Percentiles rank a stretch among this genome's conserved stretches.
Evolutionary conservation across 2,329 filamentous ascomycete genomes (phyloP).

Genomic region (Colletotrichum truncatum): DNA sequence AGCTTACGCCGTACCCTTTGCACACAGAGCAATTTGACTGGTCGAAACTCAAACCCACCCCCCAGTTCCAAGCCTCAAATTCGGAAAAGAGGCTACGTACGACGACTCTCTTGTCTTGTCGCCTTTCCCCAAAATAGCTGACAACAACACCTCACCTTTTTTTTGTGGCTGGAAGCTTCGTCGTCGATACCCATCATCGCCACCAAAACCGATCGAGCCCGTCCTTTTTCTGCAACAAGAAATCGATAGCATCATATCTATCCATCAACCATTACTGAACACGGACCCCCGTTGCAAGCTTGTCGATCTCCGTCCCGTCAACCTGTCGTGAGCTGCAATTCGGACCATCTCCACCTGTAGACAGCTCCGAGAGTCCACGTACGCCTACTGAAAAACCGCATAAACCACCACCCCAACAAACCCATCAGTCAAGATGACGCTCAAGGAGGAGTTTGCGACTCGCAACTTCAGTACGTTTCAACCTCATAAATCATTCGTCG

Average conservation of each 20-base stretch:
- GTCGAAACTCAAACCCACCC: constrained; percentile 9
- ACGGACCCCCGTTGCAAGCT: constrained; percentile 1
- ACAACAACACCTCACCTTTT: constrained; percentile 20
- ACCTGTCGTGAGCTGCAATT: constrained; percentile 22
- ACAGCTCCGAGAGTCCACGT: constrained; percentile 28
- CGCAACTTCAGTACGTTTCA: constrained; percentile 75
- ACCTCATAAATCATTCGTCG: constrained; percentile 26
- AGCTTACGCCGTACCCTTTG: neutral
- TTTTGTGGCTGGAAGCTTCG: neutral
- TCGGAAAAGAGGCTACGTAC: constrained; percentile 32
- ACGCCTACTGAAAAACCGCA: constrained; percentile 24
- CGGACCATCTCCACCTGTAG: constrained; percentile 30
- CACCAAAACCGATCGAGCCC: neutral
- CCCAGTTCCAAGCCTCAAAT: constrained; percentile 29
- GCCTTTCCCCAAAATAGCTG: constrained; percentile 23
- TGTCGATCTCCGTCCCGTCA: constrained; percentile 19
- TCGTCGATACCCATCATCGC: neutral
- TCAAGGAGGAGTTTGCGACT: constrained; percentile 77
- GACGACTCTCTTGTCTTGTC: constrained; percentile 17
- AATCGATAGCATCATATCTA: neutral
- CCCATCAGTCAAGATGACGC: constrained; percentile 65
- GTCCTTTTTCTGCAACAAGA: neutral
- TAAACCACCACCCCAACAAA: constrained; percentile 11
- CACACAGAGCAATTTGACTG: constrained; percentile 7
- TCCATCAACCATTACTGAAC: neutral